phyloP scores from a whole-genome alignment of 352 stramenopile species.

The Phytophthora brassicae region DNA sequence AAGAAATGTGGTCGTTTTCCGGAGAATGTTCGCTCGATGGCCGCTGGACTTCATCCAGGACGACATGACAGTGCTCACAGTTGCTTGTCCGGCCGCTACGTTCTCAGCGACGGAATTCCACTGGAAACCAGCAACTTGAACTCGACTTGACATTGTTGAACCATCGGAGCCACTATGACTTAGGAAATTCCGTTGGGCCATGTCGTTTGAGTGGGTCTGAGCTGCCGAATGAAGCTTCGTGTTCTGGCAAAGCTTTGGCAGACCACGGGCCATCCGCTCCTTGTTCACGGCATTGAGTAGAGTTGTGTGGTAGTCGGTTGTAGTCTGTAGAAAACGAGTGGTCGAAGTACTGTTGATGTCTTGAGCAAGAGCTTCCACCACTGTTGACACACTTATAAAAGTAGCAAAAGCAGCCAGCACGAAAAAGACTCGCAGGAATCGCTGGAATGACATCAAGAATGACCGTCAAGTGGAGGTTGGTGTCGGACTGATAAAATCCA shows the following conservation, averaged over 20 bases:
- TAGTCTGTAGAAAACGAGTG: slow-evolving; percentile 5
- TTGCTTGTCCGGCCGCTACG: slow-evolving; percentile 46
- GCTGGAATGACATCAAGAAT: slow-evolving; percentile 20
- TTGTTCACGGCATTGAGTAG: slow-evolving; percentile 56
- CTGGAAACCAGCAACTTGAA: slow-evolving; percentile 37
- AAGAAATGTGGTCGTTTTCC: slow-evolving; percentile 29
- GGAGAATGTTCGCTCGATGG: slow-evolving; percentile 52
- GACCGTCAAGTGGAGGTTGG: slow-evolving; percentile 1
- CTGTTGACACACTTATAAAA: slow-evolving; percentile 3
- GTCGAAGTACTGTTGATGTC: slow-evolving; percentile 2
- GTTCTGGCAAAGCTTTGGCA: slow-evolving; percentile 49
- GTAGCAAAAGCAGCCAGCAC: slow-evolving; percentile 8
- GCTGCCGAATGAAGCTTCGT: slow-evolving; percentile 33
- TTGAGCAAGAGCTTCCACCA: slow-evolving; percentile 1
- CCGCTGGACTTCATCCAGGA: slow-evolving; percentile 55
- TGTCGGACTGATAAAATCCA: slow-evolving; percentile 14
- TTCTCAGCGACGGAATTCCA: slow-evolving; percentile 52
- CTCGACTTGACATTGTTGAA: slow-evolving; percentile 41
- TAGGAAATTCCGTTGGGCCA: slow-evolving; percentile 47
- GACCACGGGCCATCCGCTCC: slow-evolving; percentile 36
- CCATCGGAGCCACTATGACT: slow-evolving; percentile 46
- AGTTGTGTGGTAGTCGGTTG: slow-evolving; percentile 17
- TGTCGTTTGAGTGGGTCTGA: slow-evolving; percentile 40
- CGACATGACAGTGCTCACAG: slow-evolving; percentile 41
- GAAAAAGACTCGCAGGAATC: slow-evolving; percentile 7